A percentile compares a stretch with the other conserved stretches of the same genome.
Conservation (phyloP, 805 yeast genomes). For the Tetrapisispora phaffii region DNA sequence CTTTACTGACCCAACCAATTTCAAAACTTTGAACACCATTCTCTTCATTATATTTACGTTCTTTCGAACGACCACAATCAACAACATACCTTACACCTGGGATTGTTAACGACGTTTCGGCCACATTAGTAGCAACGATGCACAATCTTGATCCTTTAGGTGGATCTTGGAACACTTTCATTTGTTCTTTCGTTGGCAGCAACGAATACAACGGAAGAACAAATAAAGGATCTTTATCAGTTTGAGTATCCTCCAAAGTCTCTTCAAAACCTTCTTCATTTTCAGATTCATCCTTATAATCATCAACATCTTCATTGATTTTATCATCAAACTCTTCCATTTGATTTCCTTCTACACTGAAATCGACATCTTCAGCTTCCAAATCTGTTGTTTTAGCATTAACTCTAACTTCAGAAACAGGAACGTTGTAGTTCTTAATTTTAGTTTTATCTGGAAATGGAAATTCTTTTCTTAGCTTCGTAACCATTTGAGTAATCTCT, state of each 20-base stretch:
- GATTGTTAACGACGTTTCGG: constrained; percentile 93
- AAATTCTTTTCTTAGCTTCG: constrained; percentile 55
- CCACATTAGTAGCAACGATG: constrained; percentile 93
- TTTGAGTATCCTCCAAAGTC: constrained; percentile 56
- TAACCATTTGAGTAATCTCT: constrained; percentile 74
- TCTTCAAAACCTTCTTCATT: constrained; percentile 62
- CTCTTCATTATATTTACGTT: constrained; percentile 67
- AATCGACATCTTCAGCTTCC: constrained; percentile 85
- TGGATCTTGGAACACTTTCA: constrained; percentile 80
- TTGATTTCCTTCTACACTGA: constrained; percentile 39
- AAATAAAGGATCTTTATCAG: constrained; percentile 67
- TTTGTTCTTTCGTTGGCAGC: constrained; percentile 88
- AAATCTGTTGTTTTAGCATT: constrained; percentile 52
- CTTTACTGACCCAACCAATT: constrained; percentile 86
- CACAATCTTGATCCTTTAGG: constrained; percentile 82
- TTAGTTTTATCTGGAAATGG: constrained; percentile 35
- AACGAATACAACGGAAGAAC: constrained; percentile 89
- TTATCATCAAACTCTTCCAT: constrained; percentile 28
- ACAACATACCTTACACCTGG: constrained; percentile 93
- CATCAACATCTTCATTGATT: constrained; percentile 32
- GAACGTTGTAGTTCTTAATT: constrained; percentile 19
- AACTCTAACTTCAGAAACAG: constrained; percentile 38
- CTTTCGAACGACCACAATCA: constrained; percentile 91
- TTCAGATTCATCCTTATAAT: constrained; percentile 19
- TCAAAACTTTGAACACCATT: constrained; percentile 91